These are phyloP conservation scores for Coprinopsis strossmayeri DNA, from an alignment of 768 basidiomycete genomes.

Conservation along the genomic window DNA sequence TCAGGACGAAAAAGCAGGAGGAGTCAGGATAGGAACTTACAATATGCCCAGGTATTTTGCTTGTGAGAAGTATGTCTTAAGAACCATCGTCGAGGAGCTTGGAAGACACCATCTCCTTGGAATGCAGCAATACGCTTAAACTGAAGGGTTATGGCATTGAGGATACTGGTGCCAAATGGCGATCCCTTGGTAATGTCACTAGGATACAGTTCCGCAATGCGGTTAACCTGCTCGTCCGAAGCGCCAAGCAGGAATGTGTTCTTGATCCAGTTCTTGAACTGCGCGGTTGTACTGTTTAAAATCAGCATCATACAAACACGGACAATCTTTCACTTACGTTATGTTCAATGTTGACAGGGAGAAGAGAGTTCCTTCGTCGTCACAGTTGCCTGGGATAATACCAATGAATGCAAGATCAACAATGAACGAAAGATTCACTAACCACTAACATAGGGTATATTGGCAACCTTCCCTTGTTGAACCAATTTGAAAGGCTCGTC, in stretches of 20 bases:
- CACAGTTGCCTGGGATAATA: conserved; percentile 50
- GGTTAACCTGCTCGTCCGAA: conserved; percentile 20
- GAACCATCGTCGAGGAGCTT: conserved; percentile 45
- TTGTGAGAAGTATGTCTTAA: conserved; percentile 31
- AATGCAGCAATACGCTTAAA: conserved; percentile 47
- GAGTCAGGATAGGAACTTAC: conserved; percentile 21
- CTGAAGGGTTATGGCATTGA: conserved; percentile 35
- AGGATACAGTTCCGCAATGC: conserved; percentile 29
- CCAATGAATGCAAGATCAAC: no score
- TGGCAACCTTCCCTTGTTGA: conserved; percentile 34
- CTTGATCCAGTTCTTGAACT: conserved; percentile 18
- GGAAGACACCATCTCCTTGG: conserved; percentile 44
- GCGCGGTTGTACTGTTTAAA: conserved; percentile 17
- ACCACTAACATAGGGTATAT: conserved; percentile 41
- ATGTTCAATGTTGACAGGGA: conserved; percentile 42
- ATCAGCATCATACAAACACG: not conserved
- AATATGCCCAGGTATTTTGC: conserved; percentile 38
- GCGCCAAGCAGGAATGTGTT: conserved; percentile 26
- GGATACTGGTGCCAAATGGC: conserved; percentile 39
- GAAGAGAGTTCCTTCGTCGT: conserved; percentile 57
- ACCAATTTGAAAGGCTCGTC: conserved; percentile 38
- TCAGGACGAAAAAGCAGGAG: not conserved
- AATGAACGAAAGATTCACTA: no score
- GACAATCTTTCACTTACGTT: conserved; percentile 27
- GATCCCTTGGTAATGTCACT: conserved; percentile 34